Evolutionary conservation across 2,329 filamentous ascomycete species (phyloP).

Genomic region (Epichloe hybrida): DNA sequence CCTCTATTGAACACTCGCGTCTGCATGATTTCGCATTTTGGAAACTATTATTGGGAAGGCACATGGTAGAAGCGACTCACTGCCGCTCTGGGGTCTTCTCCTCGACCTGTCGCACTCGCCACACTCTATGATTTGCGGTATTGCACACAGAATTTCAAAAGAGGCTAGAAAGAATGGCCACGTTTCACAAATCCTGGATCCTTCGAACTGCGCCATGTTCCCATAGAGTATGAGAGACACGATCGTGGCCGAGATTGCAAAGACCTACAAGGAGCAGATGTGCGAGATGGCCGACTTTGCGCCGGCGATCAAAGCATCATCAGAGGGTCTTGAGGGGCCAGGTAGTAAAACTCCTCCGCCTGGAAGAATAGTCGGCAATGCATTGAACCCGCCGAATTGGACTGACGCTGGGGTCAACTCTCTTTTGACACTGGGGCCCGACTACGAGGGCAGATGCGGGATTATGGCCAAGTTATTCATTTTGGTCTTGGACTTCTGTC

Average conservation of each 20-base stretch:
- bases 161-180: constrained; percentile 5
- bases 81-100: constrained; percentile 8
- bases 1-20: constrained; percentile 18
- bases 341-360: background rate
- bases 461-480: constrained; percentile 1
- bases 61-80: constrained; percentile 6
- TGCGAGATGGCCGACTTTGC: constrained; percentile 2
- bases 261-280: background rate
- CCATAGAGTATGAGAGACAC: constrained; percentile 11
- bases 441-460: background rate
- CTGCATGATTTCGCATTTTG: constrained; percentile 26
- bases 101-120: constrained; percentile 13
- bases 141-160: constrained; percentile 2
- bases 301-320: background rate
- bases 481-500: background rate
- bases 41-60: background rate
- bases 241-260: constrained; percentile 16
- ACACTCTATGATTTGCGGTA: constrained; percentile 12
- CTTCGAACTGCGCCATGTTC: constrained; percentile 7
- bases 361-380: background rate
- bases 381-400: constrained; percentile 1
- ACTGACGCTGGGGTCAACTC: constrained; percentile 1
- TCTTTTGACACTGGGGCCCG: background rate
- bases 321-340: too few species aligned
- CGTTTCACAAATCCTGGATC: constrained; percentile 16